Base-by-base conservation (phyloP, 2,329 filamentous ascomycete genomes). In the Cytospora piceae region DNA sequence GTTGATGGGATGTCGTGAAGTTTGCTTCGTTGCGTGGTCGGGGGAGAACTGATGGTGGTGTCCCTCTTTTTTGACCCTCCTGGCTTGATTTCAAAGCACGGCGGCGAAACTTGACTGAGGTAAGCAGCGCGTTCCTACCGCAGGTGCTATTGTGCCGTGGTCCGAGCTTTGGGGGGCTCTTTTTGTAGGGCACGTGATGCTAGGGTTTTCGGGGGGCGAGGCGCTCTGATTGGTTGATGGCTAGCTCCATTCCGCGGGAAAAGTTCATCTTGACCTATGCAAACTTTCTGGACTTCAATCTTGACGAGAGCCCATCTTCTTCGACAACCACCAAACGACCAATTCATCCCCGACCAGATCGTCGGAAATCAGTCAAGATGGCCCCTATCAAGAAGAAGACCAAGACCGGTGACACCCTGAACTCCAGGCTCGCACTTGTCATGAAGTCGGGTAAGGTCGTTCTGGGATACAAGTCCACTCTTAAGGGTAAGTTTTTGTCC, bases 401-500 rank as follows among this genome's bases (percentile, higher is more conserved):
- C 81, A 94, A 92, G 88, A 96, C 94, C 85, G 89, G 92, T 82
- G 88, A 81, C 90, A 90, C 80, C 78, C 83, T 85, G 80, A 85
- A 84, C 81, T 83, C 82, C 78, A 84, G 84, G 79, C 79, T 87
- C 72, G 84, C 83, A 76, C 81, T 87, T 77, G 85, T 87, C 70
- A 85, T 87, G 82, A 87, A 87, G 82, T 85, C 81, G 71, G 86
- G 87, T 76, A 91, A 91, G 81, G 93, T 97, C 85, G 93, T 88
- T 71, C 87, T 96, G 72, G 93, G 93, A 76, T 94, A 94, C 87
- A 94, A 94, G 84, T 91, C 88, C 70, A 94, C 80, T 87, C 78
- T 75, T 62, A 77, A 68, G 63, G 66, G 70, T 70, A 69, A 58
- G 69, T 65, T 60, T 56, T 31, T 24, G 3, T 49, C 29, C 39